phyloP scores from a whole-genome alignment of 345 rosid genomes.

The Triadica sebifera region DNA sequence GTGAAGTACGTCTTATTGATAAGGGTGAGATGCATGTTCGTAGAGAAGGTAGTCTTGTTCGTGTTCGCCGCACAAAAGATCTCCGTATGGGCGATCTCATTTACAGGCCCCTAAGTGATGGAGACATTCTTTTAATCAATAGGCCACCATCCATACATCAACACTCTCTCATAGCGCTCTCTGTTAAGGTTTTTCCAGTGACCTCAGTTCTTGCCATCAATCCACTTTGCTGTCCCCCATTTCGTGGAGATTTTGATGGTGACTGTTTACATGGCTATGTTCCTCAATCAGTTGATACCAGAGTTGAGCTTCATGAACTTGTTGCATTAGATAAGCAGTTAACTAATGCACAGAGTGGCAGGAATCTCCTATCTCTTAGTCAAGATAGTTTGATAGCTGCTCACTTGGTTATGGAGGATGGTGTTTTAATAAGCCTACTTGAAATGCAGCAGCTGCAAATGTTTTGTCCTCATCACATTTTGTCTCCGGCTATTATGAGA shows the following conservation, averaged over 20 bases:
- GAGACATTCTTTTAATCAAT: constrained; percentile 74
- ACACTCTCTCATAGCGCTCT: constrained; percentile 78
- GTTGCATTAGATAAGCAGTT: constrained; percentile 78
- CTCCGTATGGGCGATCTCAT: constrained; percentile 62
- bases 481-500: constrained; percentile 48
- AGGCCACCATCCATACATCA: constrained; percentile 96
- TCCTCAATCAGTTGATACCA: constrained; percentile 74
- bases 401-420: constrained; percentile 62
- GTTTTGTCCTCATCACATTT: constrained; percentile 50
- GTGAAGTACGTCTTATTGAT: constrained; percentile 52
- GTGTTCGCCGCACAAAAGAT: constrained; percentile 43
- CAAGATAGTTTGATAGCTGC: constrained; percentile 86
- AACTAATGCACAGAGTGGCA: constrained; percentile 69
- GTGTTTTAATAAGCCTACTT: constrained; percentile 37
- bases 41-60: constrained; percentile 55
- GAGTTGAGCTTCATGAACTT: constrained; percentile 79
- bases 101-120: constrained; percentile 61
- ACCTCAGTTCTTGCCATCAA: constrained; percentile 74
- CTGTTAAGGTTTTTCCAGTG: constrained; percentile 67
- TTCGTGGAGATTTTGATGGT: constrained; percentile 95
- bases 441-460: constrained; percentile 83
- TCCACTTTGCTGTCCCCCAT: constrained; percentile 82
- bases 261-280: constrained; percentile 95
- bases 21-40: constrained; percentile 58
- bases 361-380: constrained; percentile 65